Base-by-base conservation (phyloP, 805 yeast species). In the Yarrowia bubula region DNA sequence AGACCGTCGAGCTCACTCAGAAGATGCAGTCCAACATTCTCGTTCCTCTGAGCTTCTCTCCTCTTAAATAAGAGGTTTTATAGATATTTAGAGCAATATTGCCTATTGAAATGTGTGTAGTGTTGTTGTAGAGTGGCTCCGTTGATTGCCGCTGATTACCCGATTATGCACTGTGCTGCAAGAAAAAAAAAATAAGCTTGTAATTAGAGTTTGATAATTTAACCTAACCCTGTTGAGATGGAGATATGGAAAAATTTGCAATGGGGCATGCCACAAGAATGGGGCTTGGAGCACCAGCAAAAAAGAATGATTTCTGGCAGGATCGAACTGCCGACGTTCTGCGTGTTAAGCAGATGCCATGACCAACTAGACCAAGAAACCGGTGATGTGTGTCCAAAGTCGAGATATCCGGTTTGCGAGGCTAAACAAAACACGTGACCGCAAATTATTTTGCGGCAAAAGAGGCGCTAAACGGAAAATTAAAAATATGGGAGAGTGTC, bases 301-400 rank as follows among this genome's bases (percentile, higher is more conserved):
- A 58, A 58, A 58, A 17, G 28, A 22, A 18, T 58, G 64, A 58
- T 58, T 44, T 58, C 43, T 43, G 51, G 64, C 97, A 91, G 97
- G 97, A 90, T 92, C 97, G 97, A 92, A 92, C 97, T 90, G 97
- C 97, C 97, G 97, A 92, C 97, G 91, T 89, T 89, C 92, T 90
- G 96, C 97, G 97, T 91, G 97, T 91, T 90, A 91, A 89, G 97
- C 96, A 90, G 92, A 89, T 89, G 97, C 96, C 96, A 91, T 91
- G 85, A 91, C 96, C 96, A 80, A 91, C 96, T 90, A 90, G 96
- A 91, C 96, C 96, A 90, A 53, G 61, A 53, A 53, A 53, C 61
- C 61, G 42, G 22, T 9, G 15, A 4, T 32, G 15, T n/a, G 31
- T 7, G 32, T 15, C 14, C n/a, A 17, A 18, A 13, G 37, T 7